phyloP scores from a whole-genome alignment of 108 stramenopile genomes.

The Nitzschia palea region DNA sequence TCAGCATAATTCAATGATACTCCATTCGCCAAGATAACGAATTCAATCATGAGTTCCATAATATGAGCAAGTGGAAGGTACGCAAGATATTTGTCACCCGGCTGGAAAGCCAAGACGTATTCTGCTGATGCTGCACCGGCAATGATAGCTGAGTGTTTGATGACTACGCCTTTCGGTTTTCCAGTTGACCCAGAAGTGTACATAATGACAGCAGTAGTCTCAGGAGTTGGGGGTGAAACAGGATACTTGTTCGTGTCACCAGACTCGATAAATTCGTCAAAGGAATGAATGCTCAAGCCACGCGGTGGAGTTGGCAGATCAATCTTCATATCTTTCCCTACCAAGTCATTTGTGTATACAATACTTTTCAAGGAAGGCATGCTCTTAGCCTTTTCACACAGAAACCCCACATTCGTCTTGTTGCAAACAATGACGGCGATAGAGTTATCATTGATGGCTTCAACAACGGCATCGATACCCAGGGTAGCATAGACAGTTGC shows the following conservation, averaged over 20 bases:
- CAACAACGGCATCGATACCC: constrained; percentile 88
- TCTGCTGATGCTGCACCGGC: constrained; percentile 56
- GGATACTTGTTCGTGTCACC: constrained; percentile 74
- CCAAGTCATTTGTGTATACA: constrained; percentile 80
- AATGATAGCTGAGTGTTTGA: constrained; percentile 83
- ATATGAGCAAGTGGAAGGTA: constrained; percentile 86
- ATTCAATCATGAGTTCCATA: constrained; percentile 87
- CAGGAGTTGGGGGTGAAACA: constrained; percentile 66
- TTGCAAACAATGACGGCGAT: constrained; percentile 87
- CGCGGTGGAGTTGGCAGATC: constrained; percentile 48
- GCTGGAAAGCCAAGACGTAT: constrained; percentile 22
- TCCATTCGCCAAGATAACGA: constrained; percentile 57
- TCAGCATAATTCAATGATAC: constrained; percentile 81
- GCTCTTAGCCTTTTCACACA: constrained; percentile 49
- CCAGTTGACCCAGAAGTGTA: constrained; percentile 93
- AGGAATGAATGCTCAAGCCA: constrained; percentile 59
- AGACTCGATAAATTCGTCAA: constrained; percentile 76
- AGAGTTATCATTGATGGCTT: constrained; percentile 79
- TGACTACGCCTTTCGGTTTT: constrained; percentile 97
- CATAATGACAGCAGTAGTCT: constrained; percentile 92
- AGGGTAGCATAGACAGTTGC: constrained; percentile 92
- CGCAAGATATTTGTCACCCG: constrained; percentile 58
- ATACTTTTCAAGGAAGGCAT: constrained; percentile 83
- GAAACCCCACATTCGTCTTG: constrained; percentile 64
- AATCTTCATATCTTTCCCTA: constrained; percentile 57